Evolutionary conservation across 2,329 filamentous ascomycete species (phyloP).

Genomic region (Neoarthrinium moseri): DNA sequence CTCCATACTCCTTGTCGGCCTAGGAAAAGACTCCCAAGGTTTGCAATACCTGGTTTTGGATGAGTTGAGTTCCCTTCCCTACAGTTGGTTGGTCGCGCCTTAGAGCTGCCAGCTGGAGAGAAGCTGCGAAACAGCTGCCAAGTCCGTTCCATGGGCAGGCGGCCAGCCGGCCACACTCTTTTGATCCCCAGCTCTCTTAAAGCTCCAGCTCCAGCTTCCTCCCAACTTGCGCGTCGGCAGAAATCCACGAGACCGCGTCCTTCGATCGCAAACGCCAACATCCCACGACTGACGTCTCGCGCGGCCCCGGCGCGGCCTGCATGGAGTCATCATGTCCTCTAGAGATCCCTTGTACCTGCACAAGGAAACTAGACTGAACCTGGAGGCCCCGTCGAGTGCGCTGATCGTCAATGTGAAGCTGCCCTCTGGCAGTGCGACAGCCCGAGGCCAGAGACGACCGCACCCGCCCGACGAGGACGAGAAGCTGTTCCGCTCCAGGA

Average conservation of each 20-base stretch:
- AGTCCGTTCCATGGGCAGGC: too few relatives aligned
- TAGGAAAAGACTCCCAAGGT: too few relatives aligned
- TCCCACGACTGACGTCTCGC: constrained; percentile 1
- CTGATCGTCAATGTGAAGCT: constrained; percentile 71
- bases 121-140: too few relatives aligned
- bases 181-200: neutral
- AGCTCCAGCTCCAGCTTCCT: too few relatives aligned
- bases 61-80: too few relatives aligned
- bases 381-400: constrained; percentile 69
- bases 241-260: constrained; percentile 1
- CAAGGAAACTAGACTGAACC: constrained; percentile 83
- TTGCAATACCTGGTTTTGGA: too few relatives aligned
- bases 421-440: constrained; percentile 50
- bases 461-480: constrained; percentile 61
- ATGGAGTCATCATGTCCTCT: constrained; percentile 70
- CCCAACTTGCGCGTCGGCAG: too few relatives aligned
- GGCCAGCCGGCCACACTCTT: neutral
- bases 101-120: neutral
- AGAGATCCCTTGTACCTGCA: constrained; percentile 66
- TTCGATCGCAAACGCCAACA: neutral
- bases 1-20: too few relatives aligned
- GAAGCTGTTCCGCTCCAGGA: constrained; percentile 67
- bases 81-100: too few relatives aligned
- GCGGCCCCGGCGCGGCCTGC: constrained; percentile 22
- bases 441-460: constrained; percentile 40